Evolutionary conservation across 2,329 filamentous ascomycete genomes (phyloP).

Genomic region (Rhynchosporium graminicola): DNA sequence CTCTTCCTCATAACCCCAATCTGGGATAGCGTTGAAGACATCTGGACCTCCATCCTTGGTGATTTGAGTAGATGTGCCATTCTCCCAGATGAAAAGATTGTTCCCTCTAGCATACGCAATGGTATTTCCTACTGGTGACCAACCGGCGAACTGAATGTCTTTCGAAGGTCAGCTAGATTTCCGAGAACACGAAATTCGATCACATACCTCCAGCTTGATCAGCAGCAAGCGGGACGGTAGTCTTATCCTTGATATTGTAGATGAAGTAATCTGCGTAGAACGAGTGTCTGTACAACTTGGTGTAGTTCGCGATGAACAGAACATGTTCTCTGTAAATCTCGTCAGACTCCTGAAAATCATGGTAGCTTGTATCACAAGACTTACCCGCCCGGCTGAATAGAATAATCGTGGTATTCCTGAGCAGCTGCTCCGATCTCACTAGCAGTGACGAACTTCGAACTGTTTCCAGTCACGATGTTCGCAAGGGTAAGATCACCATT

Average conservation of each 20-base stretch:
- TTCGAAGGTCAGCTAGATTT: background rate
- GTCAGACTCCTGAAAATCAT: background rate
- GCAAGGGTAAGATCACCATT: slow-evolving; percentile 59
- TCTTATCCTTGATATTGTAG: slow-evolving; percentile 59
- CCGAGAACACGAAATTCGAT: background rate
- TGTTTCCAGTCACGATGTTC: slow-evolving; percentile 60
- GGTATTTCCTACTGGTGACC: slow-evolving; percentile 57
- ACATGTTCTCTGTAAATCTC: slow-evolving; percentile 46
- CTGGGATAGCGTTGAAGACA: slow-evolving; percentile 64
- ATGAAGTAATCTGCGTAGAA: slow-evolving; percentile 69
- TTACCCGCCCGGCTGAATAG: slow-evolving; percentile 58
- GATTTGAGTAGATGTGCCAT: slow-evolving; percentile 51
- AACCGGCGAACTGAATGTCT: slow-evolving; percentile 63
- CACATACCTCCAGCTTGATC: slow-evolving; percentile 47
- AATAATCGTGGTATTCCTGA: slow-evolving; percentile 56
- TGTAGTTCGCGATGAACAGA: slow-evolving; percentile 64
- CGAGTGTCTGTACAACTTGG: slow-evolving; percentile 68
- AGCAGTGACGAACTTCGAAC: slow-evolving; percentile 57
- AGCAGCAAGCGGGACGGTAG: slow-evolving; percentile 55
- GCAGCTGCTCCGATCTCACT: slow-evolving; percentile 52
- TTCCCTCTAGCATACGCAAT: slow-evolving; percentile 69
- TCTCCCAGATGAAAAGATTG: slow-evolving; percentile 60
- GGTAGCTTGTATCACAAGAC: background rate
- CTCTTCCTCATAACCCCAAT: slow-evolving; percentile 65
- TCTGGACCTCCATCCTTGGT: slow-evolving; percentile 62